Conservation (phyloP, 2,329 filamentous ascomycete genomes). For the Verticillium nonalfalfae region DNA sequence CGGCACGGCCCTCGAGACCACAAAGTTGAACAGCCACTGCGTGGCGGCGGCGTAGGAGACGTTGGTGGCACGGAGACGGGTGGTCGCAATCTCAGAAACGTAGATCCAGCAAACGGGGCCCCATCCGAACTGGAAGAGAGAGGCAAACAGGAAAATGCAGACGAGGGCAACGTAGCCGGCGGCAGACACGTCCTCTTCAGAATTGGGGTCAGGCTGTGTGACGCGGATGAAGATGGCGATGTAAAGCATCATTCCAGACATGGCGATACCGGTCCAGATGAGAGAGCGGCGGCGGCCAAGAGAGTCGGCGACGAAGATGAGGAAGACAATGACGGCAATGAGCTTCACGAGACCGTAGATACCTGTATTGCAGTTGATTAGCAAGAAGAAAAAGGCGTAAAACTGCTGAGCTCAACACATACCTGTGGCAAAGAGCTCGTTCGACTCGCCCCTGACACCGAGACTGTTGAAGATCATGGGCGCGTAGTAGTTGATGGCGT, state of each 20-base stretch:
- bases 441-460: slow-evolving; percentile 31
- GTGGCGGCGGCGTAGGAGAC: slow-evolving; percentile 55
- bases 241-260: slow-evolving; percentile 31
- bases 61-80: slow-evolving; percentile 41
- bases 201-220: slow-evolving; percentile 36
- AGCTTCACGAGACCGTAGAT: slow-evolving; percentile 22
- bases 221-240: slow-evolving; percentile 56
- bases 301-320: slow-evolving; percentile 39
- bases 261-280: slow-evolving; percentile 26
- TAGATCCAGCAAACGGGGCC: slow-evolving; percentile 37
- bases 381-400: too few relatives aligned
- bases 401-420: too few relatives aligned
- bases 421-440: slow-evolving; percentile 23
- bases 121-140: slow-evolving; percentile 31
- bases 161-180: slow-evolving; percentile 58
- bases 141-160: slow-evolving; percentile 57
- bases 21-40: slow-evolving; percentile 61
- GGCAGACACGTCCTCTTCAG: slow-evolving; percentile 24
- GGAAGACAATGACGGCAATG: slow-evolving; percentile 13
- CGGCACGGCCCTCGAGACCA: slow-evolving; percentile 56
- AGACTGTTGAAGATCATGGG: slow-evolving; percentile 52
- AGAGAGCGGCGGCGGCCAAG: slow-evolving; percentile 40
- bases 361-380: too few relatives aligned
- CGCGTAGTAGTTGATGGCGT: slow-evolving; percentile 49
- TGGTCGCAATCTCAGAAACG: slow-evolving; percentile 41